phyloP scores from a whole-genome alignment of 768 basidiomycete species.

The Cytidiella melzeri region DNA sequence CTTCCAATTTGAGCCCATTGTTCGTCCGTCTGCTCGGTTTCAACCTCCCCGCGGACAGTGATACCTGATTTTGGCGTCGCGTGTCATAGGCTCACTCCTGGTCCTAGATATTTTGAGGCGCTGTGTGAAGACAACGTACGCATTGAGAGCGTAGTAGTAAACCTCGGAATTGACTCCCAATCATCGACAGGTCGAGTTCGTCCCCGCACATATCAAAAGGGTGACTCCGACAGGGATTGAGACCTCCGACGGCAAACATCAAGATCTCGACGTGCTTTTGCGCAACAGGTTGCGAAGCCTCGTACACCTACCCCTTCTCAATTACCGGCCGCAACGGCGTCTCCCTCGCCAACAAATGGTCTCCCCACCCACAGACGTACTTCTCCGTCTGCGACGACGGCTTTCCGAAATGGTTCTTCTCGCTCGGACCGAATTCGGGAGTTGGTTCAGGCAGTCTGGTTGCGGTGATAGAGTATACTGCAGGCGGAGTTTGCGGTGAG shows the following conservation, averaged over 20 bases:
- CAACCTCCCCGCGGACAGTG: no score
- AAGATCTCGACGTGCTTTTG: slow-evolving; percentile 59
- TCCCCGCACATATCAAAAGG: slow-evolving; percentile 42
- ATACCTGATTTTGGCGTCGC: slow-evolving; percentile 52
- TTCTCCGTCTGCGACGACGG: slow-evolving; percentile 52
- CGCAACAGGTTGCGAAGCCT: slow-evolving; percentile 59
- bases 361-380: slow-evolving; percentile 51
- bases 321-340: slow-evolving; percentile 49
- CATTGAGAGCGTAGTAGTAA: background rate
- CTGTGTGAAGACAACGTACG: slow-evolving; percentile 55
- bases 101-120: slow-evolving; percentile 63
- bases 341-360: slow-evolving; percentile 47
- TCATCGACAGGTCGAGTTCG: slow-evolving; percentile 41
- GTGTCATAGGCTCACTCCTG: slow-evolving; percentile 62
- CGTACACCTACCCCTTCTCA: slow-evolving; percentile 41
- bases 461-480: slow-evolving; percentile 45
- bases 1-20: no score
- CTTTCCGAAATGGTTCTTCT: slow-evolving; percentile 65
- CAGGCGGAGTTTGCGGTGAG: slow-evolving; percentile 52
- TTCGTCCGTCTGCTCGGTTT: no score
- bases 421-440: slow-evolving; percentile 49
- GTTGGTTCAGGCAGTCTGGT: slow-evolving; percentile 54
- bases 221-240: slow-evolving; percentile 52
- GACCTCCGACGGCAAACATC: slow-evolving; percentile 44
- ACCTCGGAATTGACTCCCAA: no score